Evolutionary conservation across 805 yeast species (phyloP), one percentile per base, ranked within the genome.

Genomic region (Pichia ethanolica): DNA sequence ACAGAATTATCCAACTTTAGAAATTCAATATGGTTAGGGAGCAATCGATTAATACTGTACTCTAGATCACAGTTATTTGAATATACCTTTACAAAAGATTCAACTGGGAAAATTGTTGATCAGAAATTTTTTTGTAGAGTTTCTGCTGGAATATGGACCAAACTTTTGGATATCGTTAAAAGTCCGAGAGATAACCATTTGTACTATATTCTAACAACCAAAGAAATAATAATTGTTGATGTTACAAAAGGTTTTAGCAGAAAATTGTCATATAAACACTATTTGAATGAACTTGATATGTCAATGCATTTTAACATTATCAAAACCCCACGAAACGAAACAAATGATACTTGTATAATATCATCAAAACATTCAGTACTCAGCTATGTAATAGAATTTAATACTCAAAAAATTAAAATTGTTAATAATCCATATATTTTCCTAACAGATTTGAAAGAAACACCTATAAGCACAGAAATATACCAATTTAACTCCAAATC

Each of bases 201-300:
- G 51, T 66, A 74, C 4, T 72, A 84, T 39, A 57, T 86, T 6
- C 65, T 89, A 30, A 86, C 95, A 0, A 74, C 89, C 0, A 77
- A 74, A 49, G 90, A 86, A 56, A 46, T 89, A 7, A 73, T 79
- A 0, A 68, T 89, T 72, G 56, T 83, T 20, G 69, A 69, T 11
- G 43, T 56, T 3, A 60, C 61, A 14, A 47, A 55, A 13, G 64
- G 66, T 11, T 59, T 78, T n/a, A 65, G 65, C 33, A 71, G 85
- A 50, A 51, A 78, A 3, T 58, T 88, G 1, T 76, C 90, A 0
- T 86, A 95, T 90, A 83, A 82, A 52, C 96, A 89, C 63, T 77
- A 67, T 52, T 63, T 85, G 26, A 73, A 74, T 40, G 71, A 75
- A 7, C 54, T 61, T 0, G 95, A 87, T 56, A 73, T 75, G 1